Evolutionary conservation across 139 green algal species (phyloP), one percentile per base, ranked within the genome.

Genomic region (Medakamo hakoo): DNA sequence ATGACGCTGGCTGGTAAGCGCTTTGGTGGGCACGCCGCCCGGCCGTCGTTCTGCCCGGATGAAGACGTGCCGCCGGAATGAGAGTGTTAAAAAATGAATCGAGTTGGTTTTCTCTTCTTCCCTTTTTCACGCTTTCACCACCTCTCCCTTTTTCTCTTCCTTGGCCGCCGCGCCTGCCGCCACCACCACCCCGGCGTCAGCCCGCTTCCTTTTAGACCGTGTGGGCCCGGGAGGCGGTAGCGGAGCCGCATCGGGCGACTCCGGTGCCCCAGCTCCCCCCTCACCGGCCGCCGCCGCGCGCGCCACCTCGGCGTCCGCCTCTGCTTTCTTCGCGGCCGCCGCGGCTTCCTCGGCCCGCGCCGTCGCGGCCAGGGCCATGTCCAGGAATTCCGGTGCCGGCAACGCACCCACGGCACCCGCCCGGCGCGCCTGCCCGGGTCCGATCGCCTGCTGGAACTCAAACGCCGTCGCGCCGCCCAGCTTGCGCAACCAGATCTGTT

Each of bases 401-500:
- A 52, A 9, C 9, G 9, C 40, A 9, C 40, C 40, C 9, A 16
- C 9, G 9, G 9, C 40, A 9, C 40, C 40, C 9, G 9, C 40
- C 9, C 40, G 40, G 40, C 40, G 40, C 40, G 40, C 40, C 9
- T 16, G 40, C 40, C 9, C 9, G 9, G 16, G 9, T 9, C 40
- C 40, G 16, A 52, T 52, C 40, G 9, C 40, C 9, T 52, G 9
- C 40, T 52, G 40, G 9, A 9, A 52, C 40, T 52, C 40, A 52
- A 52, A 52, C 40, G 40, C 40, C 9, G 40, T 21, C 58, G 67
- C 80, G 64, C 88, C 88, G 4, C 87, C 87, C 55, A 93, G 73
- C 73, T 95, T 95, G 49, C 84, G 77, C 30, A 94, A 76, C 64
- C 72, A 79, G 60, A 88, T 78, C 69, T 89, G 82, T 52, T 81